These are phyloP conservation scores for Neostapfia colusana DNA, from an alignment of 176 grass and related monocot genomes.

Conservation along the genomic window DNA sequence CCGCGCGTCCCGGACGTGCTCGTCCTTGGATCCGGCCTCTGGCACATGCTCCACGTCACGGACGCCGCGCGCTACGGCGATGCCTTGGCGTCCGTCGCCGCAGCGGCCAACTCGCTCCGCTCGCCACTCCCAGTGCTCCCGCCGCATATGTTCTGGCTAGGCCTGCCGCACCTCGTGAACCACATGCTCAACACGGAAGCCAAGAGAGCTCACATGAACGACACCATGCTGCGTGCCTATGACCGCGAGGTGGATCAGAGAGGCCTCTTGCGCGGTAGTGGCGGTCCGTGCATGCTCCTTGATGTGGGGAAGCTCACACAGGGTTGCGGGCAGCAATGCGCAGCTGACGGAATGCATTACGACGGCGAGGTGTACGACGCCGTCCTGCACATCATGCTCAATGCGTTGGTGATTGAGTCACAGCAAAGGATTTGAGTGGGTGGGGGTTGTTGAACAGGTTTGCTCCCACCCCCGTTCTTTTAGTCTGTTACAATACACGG, in stretches of 20 bases:
- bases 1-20: slow-evolving; percentile 67
- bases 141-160: slow-evolving; percentile 87
- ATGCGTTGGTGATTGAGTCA: slow-evolving; percentile 82
- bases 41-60: slow-evolving; percentile 88
- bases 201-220: slow-evolving; percentile 77
- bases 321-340: slow-evolving; percentile 70
- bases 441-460: slow-evolving; percentile 58
- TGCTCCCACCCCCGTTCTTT: slow-evolving; percentile 47
- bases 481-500: slow-evolving; percentile 33
- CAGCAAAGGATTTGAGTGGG: slow-evolving; percentile 65
- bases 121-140: slow-evolving; percentile 40
- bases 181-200: slow-evolving; percentile 79
- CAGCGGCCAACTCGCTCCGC: slow-evolving; percentile 36
- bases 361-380: slow-evolving; percentile 63
- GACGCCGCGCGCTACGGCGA: slow-evolving; percentile 58
- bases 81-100: slow-evolving; percentile 37
- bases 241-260: slow-evolving; percentile 55
- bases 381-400: slow-evolving; percentile 82
- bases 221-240: slow-evolving; percentile 57
- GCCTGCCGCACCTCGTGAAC: slow-evolving; percentile 67
- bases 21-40: slow-evolving; percentile 84
- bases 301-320: slow-evolving; percentile 61
- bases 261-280: slow-evolving; percentile 41
- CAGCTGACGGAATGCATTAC: slow-evolving; percentile 86
- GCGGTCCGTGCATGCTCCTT: slow-evolving; percentile 59